Percentiles rank a stretch among this genome's conserved stretches.
Conservation (phyloP, 2,329 filamentous ascomycete species). For the Talaromyces amestolkiae region DNA sequence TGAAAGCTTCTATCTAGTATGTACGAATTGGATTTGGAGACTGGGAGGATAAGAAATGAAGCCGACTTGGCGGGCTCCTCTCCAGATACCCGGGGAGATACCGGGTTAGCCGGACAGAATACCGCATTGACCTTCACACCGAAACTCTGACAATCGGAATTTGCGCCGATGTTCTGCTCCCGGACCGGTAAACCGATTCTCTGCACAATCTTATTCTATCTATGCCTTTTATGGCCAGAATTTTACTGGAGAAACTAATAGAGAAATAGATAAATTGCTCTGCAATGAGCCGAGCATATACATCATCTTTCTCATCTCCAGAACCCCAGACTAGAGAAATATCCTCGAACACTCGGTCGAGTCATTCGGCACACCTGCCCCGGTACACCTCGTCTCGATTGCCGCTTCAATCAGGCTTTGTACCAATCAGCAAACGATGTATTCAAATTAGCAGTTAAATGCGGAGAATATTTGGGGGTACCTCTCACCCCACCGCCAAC, state of each 20-base stretch:
- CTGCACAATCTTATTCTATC: neutral
- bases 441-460: neutral
- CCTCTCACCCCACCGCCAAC: neutral
- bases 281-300: neutral
- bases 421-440: neutral
- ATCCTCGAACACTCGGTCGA: neutral
- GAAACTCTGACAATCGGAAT: neutral
- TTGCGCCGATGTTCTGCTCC: neutral
- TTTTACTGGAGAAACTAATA: neutral
- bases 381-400: neutral
- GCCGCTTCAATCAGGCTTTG: neutral
- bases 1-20: neutral
- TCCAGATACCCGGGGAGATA: neutral
- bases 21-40: neutral
- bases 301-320: neutral
- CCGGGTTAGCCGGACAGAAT: neutral
- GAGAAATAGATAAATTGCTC: neutral
- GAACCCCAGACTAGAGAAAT: no score
- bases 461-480: slow-evolving; percentile 5
- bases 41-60: neutral
- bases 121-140: neutral
- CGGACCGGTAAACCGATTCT: neutral
- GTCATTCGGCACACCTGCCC: neutral
- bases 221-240: neutral
- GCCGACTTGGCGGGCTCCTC: neutral